Evolutionary conservation across 257 asterid genomes (phyloP), one percentile per base, ranked within the genome.

Genomic region (Ajuga chamaepitys): DNA sequence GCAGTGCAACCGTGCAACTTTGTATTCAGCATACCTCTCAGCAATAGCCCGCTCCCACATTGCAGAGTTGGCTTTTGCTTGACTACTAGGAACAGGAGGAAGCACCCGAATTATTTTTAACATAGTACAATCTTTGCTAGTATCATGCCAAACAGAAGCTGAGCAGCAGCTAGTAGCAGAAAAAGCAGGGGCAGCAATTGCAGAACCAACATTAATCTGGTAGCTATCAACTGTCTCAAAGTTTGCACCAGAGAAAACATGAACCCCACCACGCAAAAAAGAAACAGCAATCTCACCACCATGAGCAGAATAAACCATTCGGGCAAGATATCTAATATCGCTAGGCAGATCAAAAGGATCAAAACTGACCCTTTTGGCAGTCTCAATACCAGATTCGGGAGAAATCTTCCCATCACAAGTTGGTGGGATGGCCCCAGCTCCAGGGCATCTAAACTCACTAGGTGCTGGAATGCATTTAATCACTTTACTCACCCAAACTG

Each of bases 41-140:
- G 99, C 99, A 82, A 94, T 88, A 78, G 99, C 96, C 59, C 97
- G 95, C 82, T 94, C 99, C 99, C 99, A 94, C 6, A 72, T 74
- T 32, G 85, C 90, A 70, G 99, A 83, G 78, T 88, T 88, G 6
- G 85, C 85, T 82, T 86, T 94, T 35, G 83, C 86, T 86, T 83
- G 93, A 74, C 81, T 79, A 60, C 72, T 77, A 62, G 95, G 77
- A 75, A 83, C 84, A 58, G 95, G 91, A 58, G 99, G 99, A 62
- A 94, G 96, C 61, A 94, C 97, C 48, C 99, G 92, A 55, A 90
- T 76, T 67, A 94, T 94, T 82, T 82, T 88, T 71, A 94, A 74
- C 70, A 94, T 81, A 9, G 96, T 75, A 70, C 97, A 88, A 66
- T 90, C 96, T 69, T 80, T 84, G 80, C 66, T 71, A 48, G 82